These are phyloP conservation scores for Bruguiera sexangula DNA, from an alignment of 345 rosid genomes.

Conservation along the genomic window DNA sequence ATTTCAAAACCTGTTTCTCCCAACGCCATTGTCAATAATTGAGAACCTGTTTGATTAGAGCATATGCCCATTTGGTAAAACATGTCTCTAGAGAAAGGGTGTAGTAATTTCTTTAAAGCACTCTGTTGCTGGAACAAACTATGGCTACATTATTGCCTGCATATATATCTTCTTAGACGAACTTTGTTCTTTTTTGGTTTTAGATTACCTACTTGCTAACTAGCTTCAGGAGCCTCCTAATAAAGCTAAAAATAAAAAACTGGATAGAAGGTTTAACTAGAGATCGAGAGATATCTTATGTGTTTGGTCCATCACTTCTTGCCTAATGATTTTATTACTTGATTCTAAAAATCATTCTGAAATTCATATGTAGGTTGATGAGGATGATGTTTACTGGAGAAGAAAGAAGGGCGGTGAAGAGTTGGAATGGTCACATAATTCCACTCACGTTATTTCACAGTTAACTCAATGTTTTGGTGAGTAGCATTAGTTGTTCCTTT, in stretches of 20 bases:
- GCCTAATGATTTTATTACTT: conserved; percentile 6
- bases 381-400: conserved; percentile 84
- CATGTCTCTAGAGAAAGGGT: conserved; percentile 1
- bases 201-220: neutral
- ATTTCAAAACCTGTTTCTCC: conserved; percentile 5
- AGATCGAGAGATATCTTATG: too few relatives aligned
- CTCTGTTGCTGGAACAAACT: neutral
- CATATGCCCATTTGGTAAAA: conserved; percentile 8
- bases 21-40: neutral
- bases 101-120: neutral
- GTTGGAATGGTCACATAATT: conserved; percentile 67
- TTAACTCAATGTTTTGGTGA: conserved; percentile 70
- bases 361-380: conserved; percentile 63
- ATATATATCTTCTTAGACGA: neutral
- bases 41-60: neutral
- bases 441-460: conserved; percentile 55
- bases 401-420: conserved; percentile 60
- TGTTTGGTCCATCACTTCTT: too few relatives aligned
- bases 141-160: conserved; percentile 4
- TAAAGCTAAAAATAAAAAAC: neutral
- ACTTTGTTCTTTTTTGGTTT: neutral
- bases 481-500: conserved; percentile 24
- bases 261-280: too few relatives aligned
- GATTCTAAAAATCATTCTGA: conserved; percentile 16
- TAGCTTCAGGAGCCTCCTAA: neutral